phyloP scores from a whole-genome alignment of 768 basidiomycete species.

The Trametes punicea region DNA sequence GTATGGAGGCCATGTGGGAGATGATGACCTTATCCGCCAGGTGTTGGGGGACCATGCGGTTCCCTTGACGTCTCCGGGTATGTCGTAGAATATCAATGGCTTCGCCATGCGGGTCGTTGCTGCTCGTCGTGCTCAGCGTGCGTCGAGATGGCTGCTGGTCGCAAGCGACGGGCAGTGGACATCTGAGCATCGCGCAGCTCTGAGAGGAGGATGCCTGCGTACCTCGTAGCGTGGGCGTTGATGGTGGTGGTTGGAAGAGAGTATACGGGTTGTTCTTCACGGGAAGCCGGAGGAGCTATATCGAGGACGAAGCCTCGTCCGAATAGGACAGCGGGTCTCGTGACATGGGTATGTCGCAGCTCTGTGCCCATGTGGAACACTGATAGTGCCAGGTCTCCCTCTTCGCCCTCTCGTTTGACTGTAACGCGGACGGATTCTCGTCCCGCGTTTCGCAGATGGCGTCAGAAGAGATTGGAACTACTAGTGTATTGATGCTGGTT shows the following conservation, averaged over 20 bases:
- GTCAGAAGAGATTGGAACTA: neutral
- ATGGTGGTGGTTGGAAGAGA: too few species aligned
- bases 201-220: too few species aligned
- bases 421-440: too few species aligned
- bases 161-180: too few species aligned
- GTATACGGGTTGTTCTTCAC: too few species aligned
- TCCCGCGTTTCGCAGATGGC: too few species aligned
- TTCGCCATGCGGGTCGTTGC: neutral
- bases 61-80: neutral
- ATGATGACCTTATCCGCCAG: neutral
- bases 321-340: neutral
- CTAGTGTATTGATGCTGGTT: neutral
- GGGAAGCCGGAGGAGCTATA: too few species aligned
- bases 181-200: too few species aligned
- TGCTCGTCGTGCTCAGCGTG: neutral
- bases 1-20: neutral
- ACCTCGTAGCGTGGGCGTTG: too few species aligned
- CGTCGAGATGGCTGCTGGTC: neutral
- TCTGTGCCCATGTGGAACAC: too few species aligned
- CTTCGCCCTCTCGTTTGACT: too few species aligned
- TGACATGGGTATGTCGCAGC: neutral
- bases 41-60: slow-evolving; percentile 1
- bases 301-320: neutral
- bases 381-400: too few species aligned
- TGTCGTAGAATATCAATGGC: neutral